Evolutionary conservation across 495 filamentous ascomycete species (phyloP).

Genomic region (Penicillium bovifimosum): DNA sequence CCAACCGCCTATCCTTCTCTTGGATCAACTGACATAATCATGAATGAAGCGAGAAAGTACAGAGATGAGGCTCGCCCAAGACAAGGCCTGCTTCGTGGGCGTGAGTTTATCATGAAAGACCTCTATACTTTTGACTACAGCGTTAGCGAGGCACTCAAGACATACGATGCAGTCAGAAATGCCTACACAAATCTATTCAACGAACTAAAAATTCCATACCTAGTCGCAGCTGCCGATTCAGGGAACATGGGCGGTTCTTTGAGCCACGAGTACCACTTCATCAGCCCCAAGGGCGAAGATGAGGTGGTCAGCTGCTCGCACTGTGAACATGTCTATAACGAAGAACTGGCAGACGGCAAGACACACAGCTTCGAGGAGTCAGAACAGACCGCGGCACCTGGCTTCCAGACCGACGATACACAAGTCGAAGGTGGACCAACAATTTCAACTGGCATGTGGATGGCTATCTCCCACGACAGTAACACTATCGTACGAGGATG

Average conservation of each 20-base stretch:
- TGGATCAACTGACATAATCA: conserved; percentile 7
- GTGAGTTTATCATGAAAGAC: conserved; percentile 98
- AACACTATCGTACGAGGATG: conserved; percentile 61
- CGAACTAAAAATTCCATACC: conserved; percentile 75
- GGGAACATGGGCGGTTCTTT: conserved; percentile 92
- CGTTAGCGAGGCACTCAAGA: conserved; percentile 58
- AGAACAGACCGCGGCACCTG: conserved; percentile 9
- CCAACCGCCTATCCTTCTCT: not conserved
- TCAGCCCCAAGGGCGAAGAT: conserved; percentile 79
- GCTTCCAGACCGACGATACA: conserved; percentile 29
- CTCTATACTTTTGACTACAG: conserved; percentile 89
- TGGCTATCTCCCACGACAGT: conserved; percentile 64
- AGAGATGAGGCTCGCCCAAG: conserved; percentile 85
- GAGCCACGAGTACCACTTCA: conserved; percentile 92
- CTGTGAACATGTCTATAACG: conserved; percentile 78
- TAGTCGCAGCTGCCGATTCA: conserved; percentile 84
- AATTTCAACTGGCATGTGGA: conserved; percentile 50
- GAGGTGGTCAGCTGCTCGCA: conserved; percentile 65
- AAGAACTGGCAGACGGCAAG: conserved; percentile 63
- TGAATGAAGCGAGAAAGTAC: conserved; percentile 75
- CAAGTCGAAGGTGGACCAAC: conserved; percentile 22
- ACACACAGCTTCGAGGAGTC: conserved; percentile 17
- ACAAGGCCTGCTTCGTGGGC: conserved; percentile 81
- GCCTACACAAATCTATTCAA: conserved; percentile 73
- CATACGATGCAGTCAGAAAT: conserved; percentile 65